These are phyloP conservation scores for Citrullus amarus DNA, from an alignment of 306 rosid species.

Conservation along the genomic window DNA sequence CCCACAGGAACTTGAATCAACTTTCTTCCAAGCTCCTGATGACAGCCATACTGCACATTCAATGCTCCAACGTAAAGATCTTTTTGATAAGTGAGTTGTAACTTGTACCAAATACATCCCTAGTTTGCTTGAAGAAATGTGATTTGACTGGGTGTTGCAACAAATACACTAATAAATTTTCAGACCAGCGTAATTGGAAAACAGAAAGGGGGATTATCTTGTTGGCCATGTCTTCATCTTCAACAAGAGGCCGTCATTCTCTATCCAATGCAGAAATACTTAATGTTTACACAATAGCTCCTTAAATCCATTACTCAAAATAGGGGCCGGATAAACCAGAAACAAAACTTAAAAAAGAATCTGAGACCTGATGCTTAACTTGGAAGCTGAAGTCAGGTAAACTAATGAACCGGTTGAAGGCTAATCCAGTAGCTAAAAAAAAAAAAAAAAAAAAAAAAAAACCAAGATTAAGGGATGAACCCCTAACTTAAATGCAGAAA, in stretches of 20 bases:
- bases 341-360: background rate
- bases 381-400: background rate
- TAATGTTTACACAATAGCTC: background rate
- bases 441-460: no score
- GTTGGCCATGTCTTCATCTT: background rate
- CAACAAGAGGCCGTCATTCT: background rate
- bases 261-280: background rate
- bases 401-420: background rate
- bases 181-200: background rate
- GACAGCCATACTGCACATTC: background rate
- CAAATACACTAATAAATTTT: background rate
- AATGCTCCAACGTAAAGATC: background rate
- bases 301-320: background rate
- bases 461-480: background rate
- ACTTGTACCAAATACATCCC: background rate
- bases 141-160: background rate
- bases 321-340: background rate
- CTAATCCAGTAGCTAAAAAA: background rate
- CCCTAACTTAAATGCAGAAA: background rate
- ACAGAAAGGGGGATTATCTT: background rate
- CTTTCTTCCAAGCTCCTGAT: background rate
- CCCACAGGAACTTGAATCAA: background rate
- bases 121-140: background rate
- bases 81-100: background rate
- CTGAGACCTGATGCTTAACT: background rate